A percentile compares a stretch with the other conserved stretches of the same genome.
phyloP scores from a whole-genome alignment of 2,329 filamentous ascomycete species.

The Diaporthe caulivora region DNA sequence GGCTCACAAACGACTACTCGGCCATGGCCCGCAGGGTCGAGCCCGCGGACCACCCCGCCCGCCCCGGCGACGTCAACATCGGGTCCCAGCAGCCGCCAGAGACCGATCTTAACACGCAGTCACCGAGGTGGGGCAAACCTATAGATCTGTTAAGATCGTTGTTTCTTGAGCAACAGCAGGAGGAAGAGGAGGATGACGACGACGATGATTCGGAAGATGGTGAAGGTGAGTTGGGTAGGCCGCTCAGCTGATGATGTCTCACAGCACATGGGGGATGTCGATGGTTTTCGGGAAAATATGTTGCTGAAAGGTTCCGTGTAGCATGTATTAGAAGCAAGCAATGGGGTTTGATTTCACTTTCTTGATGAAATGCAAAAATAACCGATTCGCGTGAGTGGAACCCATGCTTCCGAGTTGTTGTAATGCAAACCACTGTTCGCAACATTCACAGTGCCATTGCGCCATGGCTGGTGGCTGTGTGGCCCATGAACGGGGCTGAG shows the following conservation, averaged over 20 bases:
- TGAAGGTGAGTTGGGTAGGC: no score
- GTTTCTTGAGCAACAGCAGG: no score
- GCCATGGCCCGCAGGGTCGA: constrained; percentile 12
- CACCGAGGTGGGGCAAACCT: not conserved
- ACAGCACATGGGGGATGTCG: not conserved
- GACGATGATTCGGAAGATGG: not conserved
- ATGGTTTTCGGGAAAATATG: not conserved
- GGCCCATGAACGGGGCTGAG: no score
- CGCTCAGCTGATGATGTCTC: not conserved
- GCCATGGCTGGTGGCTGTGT: no score
- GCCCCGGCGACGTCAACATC: not conserved
- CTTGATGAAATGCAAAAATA: not conserved
- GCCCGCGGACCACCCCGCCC: not conserved
- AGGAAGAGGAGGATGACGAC: not conserved
- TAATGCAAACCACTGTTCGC: not conserved
- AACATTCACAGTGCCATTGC: no score
- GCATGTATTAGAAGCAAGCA: not conserved
- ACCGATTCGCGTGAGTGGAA: not conserved
- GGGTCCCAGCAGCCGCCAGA: not conserved
- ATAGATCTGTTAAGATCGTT: no score
- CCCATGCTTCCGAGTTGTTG: not conserved
- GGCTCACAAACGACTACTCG: fast-evolving
- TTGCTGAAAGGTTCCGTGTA: not conserved
- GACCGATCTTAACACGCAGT: not conserved
- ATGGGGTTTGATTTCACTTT: not conserved